Base-by-base conservation (phyloP, 495 filamentous ascomycete genomes). In the Penicillium herquei region DNA sequence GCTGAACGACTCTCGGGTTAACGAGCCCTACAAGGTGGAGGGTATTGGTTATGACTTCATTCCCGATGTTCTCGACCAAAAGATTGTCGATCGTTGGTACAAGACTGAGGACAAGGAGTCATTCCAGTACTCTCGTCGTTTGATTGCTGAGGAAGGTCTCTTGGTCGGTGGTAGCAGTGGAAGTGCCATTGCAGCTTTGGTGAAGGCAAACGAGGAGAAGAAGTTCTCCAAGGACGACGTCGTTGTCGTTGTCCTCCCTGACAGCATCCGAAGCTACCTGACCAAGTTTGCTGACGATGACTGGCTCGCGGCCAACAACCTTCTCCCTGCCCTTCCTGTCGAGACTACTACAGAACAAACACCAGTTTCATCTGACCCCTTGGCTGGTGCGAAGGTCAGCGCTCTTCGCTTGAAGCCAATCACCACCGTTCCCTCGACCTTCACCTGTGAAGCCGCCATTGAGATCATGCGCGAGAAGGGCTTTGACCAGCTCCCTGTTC, bases 41-140 rank as follows among this genome's bases (percentile, higher is more conserved):
- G 94, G 94, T 17, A 98, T 99, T 65, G 94, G 94, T 18, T 99
- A 99, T 66, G 94, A 99, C 66, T 99, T 99, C 66, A 88, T 98
- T 50, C 94, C 94, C 6, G 88, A 96, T 37, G 94, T 99, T 0
- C 81, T 99, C 21, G 87, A 96, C 62, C 90, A 86, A 57, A 68
- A 85, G 8, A 68, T 80, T 18, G 89, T 99, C n/a, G 87, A 96
- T 68, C 86, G 87, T 61, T 99, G 94, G 94, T 96, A 96, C 72
- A 99, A 99, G 80, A 98, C 94, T 3, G 89, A 90, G 39, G 94
- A 99, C 59, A 84, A 83, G 54, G 92, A 96, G 64, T 91, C 91
- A 17, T 99, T 99, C 71, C 77, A 84, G 54, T 93, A 89, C 66
- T 89, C 94, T 9, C 84, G 94, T 17, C 84, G 92, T 41, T 74